These are phyloP conservation scores for Cryptosporidium meleagridis DNA, from an alignment of 169 alveolate genomes.

Conservation along the genomic window DNA sequence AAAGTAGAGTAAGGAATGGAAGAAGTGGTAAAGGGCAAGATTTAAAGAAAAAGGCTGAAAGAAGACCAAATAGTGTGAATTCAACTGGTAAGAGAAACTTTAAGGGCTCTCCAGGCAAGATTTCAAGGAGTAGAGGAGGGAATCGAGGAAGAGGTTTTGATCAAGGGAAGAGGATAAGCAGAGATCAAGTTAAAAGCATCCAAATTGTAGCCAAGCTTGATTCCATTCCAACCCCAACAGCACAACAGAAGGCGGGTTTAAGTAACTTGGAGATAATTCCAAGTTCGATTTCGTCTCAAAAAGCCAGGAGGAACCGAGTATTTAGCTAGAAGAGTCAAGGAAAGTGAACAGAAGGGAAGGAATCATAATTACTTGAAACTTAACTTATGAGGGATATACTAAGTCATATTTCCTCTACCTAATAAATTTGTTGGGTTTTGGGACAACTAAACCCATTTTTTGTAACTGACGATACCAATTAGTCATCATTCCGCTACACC, in stretches of 20 bases:
- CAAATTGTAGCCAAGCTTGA: conserved; percentile 62
- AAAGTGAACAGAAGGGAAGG: neutral
- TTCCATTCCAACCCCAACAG: conserved; percentile 50
- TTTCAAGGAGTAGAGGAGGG: neutral
- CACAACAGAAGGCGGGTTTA: conserved; percentile 61
- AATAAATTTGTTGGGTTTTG: conserved; percentile 15
- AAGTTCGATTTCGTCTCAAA: conserved; percentile 48
- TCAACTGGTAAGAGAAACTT: neutral
- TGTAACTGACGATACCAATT: conserved; percentile 50
- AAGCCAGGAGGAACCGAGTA: conserved; percentile 7
- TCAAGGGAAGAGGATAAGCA: neutral
- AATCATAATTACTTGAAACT: neutral
- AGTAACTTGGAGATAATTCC: conserved; percentile 34
- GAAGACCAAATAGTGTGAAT: neutral
- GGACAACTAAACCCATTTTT: conserved; percentile 38
- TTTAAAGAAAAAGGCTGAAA: neutral
- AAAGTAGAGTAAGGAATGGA: neutral
- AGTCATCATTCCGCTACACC: conserved; percentile 62
- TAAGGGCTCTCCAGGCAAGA: conserved; percentile 5
- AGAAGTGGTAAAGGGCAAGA: neutral
- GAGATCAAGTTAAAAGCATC: conserved; percentile 35
- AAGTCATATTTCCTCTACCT: conserved; percentile 5
- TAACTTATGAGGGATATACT: neutral
- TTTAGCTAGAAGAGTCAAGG: neutral
- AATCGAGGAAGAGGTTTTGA: conserved; percentile 12